Base-by-base conservation (phyloP, 805 yeast genomes). In the Candida tibetensis region DNA sequence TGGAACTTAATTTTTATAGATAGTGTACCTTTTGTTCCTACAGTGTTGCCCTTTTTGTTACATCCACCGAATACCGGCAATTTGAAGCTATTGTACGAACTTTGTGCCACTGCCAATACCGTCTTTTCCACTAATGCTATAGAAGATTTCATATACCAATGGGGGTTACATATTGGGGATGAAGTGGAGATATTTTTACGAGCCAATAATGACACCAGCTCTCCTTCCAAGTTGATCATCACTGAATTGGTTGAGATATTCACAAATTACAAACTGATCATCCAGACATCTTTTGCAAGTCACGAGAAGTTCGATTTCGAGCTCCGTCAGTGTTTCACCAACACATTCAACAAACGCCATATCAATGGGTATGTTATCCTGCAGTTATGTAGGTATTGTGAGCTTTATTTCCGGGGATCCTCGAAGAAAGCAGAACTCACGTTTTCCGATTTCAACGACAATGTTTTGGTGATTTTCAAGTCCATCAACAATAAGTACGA, bases 351-450 rank as follows among this genome's bases (percentile, higher is more conserved):
- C 30, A 25, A 37, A 7, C 45, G 37, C 13, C 19, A 36, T 12
- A n/a, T 34, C 12, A 58, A 60, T 29, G 4, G 36, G 0, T 35
- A 38, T 7, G 43, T 58, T 0, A 46, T 60, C 4, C 25, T 29
- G 2, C 59, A 50, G 32, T 53, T 65, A 23, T 56, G 64, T 38
- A 60, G 59, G 43, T 58, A 46, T 39, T 54, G 67, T 42, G 72
- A 66, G 44, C 13, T 42, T 12, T 55, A 45, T 35, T 54, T 66
- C 43, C 58, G 55, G 44, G 17, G 16, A 2, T 19, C 34, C 36
- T 14, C 32, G 39, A 21, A 16, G 42, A 38, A 30, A 44, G 47
- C 32, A 36, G 46, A 37, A 17, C 25, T 39, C 17, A 4, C 43
- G 9, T 54, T 46, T 42, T 36, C 40, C 2, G 50, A 46, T 5